A percentile compares a stretch with the other conserved stretches of the same genome.
Evolutionary conservation across 345 rosid genomes (phyloP).

Genomic region (Acer negundo): DNA sequence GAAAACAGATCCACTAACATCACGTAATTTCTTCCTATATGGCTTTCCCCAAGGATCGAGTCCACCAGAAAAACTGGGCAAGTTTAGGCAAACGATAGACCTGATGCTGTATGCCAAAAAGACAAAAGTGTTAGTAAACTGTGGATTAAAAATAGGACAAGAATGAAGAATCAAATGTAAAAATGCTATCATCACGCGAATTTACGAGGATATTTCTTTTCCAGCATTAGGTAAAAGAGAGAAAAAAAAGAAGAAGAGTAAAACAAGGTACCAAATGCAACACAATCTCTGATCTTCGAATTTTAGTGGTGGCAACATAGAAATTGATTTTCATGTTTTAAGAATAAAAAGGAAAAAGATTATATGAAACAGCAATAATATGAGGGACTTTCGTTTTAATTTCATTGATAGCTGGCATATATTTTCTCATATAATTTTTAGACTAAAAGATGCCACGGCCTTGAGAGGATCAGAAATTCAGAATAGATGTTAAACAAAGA

Average conservation of each 20-base stretch:
- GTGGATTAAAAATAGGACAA: not conserved
- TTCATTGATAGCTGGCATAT: not conserved
- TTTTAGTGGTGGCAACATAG: not conserved
- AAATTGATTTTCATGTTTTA: not conserved
- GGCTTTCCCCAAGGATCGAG: conserved; percentile 77
- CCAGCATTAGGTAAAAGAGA: not conserved
- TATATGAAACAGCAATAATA: not conserved
- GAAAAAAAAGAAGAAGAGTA: not conserved
- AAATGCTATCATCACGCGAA: not conserved
- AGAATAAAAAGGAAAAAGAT: not conserved
- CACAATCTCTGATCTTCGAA: not conserved
- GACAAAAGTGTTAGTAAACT: conserved; percentile 6
- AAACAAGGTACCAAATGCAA: not conserved
- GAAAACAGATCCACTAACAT: conserved; percentile 37
- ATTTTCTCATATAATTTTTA: not conserved
- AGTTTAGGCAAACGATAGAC: conserved; percentile 72
- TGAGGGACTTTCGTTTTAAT: not conserved
- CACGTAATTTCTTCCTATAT: conserved; percentile 39
- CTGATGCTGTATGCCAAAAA: conserved; percentile 50
- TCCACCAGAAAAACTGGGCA: conserved; percentile 84
- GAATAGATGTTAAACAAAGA: not conserved
- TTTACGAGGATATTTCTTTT: too few relatives aligned
- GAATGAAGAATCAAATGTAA: conserved; percentile 12
- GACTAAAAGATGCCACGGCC: not conserved
- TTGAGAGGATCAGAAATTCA: not conserved